Conservation (phyloP, 192 early-diverging fungal species). For the Coemansia sp. region DNA sequence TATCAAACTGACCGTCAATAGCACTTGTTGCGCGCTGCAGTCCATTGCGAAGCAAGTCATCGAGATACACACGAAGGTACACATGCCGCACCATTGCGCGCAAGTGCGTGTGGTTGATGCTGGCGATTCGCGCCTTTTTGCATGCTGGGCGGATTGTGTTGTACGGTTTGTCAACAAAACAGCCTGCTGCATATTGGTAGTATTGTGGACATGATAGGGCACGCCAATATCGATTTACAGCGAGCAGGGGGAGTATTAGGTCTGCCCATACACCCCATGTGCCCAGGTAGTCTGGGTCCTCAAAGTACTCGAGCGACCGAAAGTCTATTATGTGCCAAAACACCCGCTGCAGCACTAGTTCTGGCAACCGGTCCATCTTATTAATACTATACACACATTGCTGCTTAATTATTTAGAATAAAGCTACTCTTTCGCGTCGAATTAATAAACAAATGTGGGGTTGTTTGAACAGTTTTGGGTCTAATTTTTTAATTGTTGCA, state of each 20-base stretch:
- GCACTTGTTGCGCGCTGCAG: too few species aligned
- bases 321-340: conserved; percentile 2
- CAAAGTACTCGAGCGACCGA: conserved; percentile 1
- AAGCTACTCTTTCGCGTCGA: too few species aligned
- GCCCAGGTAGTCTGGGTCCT: conserved; percentile 2
- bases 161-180: neutral
- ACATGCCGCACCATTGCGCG: neutral
- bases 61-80: neutral
- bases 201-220: neutral
- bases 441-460: too few species aligned
- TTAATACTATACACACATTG: neutral
- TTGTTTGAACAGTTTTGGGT: too few species aligned
- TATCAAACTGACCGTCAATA: neutral
- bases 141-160: neutral
- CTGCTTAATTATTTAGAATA: too few species aligned
- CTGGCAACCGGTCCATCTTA: neutral
- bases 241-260: neutral
- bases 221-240: neutral
- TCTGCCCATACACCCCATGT: conserved; percentile 1
- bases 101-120: neutral
- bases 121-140: neutral
- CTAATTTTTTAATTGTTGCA: too few species aligned
- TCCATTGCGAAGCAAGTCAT: neutral
- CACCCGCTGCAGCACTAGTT: neutral
- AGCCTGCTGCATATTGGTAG: conserved; percentile 7